phyloP scores from a whole-genome alignment of 176 grass and related monocot species.

The Coix lacrymajobi region DNA sequence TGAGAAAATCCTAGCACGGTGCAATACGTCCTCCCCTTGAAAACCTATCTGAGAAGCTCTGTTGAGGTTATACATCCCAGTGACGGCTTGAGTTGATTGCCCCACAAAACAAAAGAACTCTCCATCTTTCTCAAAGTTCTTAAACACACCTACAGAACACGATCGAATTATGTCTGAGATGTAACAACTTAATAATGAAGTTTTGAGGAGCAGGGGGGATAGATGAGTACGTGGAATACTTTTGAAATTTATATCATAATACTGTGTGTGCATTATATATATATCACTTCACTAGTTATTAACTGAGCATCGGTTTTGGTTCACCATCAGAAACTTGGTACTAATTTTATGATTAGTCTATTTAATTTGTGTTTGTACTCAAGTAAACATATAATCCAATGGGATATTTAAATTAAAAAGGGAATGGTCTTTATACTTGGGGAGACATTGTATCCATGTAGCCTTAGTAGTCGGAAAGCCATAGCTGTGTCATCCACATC shows the following conservation, averaged over 20 bases:
- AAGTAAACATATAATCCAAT: not conserved
- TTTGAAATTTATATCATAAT: not conserved
- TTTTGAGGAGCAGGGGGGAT: not conserved
- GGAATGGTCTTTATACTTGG: constrained; percentile 26
- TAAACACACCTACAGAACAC: constrained; percentile 54
- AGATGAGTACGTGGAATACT: not conserved
- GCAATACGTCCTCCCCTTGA: constrained; percentile 47
- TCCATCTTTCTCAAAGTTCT: constrained; percentile 82
- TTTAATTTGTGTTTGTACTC: not conserved
- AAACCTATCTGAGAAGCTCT: constrained; percentile 55
- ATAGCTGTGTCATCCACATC: constrained; percentile 89
- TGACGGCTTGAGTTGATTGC: constrained; percentile 87
- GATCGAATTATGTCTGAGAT: not conserved
- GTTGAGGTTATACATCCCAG: constrained; percentile 94
- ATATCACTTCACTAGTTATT: not conserved
- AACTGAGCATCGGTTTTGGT: not conserved
- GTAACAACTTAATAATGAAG: not conserved
- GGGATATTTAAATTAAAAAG: not conserved
- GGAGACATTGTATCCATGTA: constrained; percentile 78
- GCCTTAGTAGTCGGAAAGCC: constrained; percentile 76
- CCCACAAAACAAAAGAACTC: constrained; percentile 85
- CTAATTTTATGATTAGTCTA: not conserved
- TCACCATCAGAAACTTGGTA: not conserved
- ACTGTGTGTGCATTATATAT: not conserved
- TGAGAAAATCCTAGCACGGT: constrained; percentile 43